These are phyloP conservation scores for Xylaria hypoxylon DNA, from an alignment of 2,329 filamentous ascomycete species.

Conservation along the genomic window DNA sequence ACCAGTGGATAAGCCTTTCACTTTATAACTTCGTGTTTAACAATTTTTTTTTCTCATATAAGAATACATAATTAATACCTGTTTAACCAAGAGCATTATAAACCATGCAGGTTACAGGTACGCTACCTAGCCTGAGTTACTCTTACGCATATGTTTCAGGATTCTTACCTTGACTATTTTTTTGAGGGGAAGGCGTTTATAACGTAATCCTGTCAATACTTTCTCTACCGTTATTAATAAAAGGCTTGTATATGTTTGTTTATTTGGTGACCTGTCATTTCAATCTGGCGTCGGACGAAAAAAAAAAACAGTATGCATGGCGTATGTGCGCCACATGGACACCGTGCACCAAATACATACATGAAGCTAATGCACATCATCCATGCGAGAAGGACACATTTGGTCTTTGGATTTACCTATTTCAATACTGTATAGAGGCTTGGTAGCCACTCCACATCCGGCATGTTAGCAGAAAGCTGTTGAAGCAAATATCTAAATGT, in stretches of 20 bases:
- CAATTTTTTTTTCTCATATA: too few species aligned
- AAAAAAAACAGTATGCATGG: not conserved
- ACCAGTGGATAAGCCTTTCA: too few species aligned
- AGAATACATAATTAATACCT: too few species aligned
- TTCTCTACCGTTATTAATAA: not conserved
- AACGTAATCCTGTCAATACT: not conserved
- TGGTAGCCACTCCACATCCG: conserved; percentile 2
- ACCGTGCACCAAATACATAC: not conserved
- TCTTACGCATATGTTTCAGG: too few species aligned
- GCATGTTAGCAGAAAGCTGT: not conserved
- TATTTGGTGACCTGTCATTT: not conserved
- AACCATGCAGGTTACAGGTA: not conserved
- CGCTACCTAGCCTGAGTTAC: too few species aligned
- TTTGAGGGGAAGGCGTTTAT: not conserved
- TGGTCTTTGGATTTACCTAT: not conserved
- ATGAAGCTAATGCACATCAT: conserved; percentile 16
- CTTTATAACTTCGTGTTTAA: too few species aligned
- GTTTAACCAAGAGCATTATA: not conserved
- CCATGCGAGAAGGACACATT: not conserved
- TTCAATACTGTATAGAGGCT: not conserved
- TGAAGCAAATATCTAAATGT: not conserved
- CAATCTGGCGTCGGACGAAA: not conserved
- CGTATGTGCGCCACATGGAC: not conserved
- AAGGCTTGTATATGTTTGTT: not conserved
- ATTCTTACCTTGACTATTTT: not conserved